Evolutionary conservation across 352 stramenopile species (phyloP).

Genomic region (Pythium vanterpoolii): DNA sequence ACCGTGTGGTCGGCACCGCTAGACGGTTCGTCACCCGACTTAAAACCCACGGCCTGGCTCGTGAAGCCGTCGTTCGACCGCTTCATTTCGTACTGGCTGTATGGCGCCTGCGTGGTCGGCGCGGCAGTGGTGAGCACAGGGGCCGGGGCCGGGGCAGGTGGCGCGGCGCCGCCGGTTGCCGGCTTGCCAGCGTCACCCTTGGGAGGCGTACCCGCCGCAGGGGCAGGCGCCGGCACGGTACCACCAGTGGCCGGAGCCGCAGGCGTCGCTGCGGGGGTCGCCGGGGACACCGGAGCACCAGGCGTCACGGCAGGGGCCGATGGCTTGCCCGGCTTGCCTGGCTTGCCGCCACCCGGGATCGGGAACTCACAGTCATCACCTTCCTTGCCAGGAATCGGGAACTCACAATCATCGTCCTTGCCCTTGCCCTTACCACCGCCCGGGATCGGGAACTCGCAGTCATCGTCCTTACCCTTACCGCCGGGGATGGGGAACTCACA

Average conservation of each 20-base stretch:
- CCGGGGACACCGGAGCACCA: not conserved
- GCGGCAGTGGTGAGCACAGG: constrained; percentile 12
- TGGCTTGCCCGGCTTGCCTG: not conserved
- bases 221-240: constrained; percentile 1
- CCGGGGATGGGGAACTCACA: constrained; percentile 18
- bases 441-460: constrained; percentile 16
- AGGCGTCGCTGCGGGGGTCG: constrained; percentile 2
- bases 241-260: not conserved
- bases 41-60: constrained; percentile 37
- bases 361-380: constrained; percentile 20
- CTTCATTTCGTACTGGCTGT: constrained; percentile 1
- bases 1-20: constrained; percentile 2
- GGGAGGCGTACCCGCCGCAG: not conserved
- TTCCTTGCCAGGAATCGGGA: constrained; percentile 8
- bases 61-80: constrained; percentile 28
- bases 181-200: constrained; percentile 18
- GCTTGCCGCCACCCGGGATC: constrained; percentile 1
- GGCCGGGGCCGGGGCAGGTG: constrained; percentile 4
- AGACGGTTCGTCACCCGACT: constrained; percentile 24
- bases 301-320: not conserved
- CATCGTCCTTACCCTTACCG: constrained; percentile 11
- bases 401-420: constrained; percentile 20
- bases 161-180: not conserved
- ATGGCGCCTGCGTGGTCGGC: constrained; percentile 13
- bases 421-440: not conserved